Base-by-base conservation (phyloP, 257 asterid genomes). In the Schizonepeta tenuifolia region DNA sequence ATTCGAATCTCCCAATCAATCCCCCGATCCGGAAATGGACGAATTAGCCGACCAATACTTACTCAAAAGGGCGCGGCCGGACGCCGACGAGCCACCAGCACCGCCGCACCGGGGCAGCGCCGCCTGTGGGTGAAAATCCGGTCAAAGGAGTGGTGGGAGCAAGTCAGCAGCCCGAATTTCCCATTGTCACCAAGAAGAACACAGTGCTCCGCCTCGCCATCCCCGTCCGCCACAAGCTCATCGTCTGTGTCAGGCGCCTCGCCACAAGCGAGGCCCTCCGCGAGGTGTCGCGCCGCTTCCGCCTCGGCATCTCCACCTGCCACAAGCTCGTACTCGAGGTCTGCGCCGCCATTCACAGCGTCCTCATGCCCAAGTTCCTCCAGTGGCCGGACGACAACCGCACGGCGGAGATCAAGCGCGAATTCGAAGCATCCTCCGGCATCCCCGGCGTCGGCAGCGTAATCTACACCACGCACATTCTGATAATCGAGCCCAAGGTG, bases 181-280 rank as follows among this genome's bases (percentile, higher is more conserved):
- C 93, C 0, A 90, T 60, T 0, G 88, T 93, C 44, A 90, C 89
- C 0, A 93, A 89, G 33, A 89, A 90, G 13, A 83, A 93, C 77
- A 93, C 98, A n/a, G 87, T 87, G 95, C 87, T 93, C 14, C 90
- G 98, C 0, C 22, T 72, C 38, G 98, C 98, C 0, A 93, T 93
- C 17, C 98, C 98, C 12, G 96, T 93, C 17, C 89, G 86, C 3
- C 96, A 90, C 70, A 86, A 97, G 4, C 96, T 93, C 7, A 97
- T 96, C 0, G 98, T 91, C 1, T 93, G 98, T 44, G 43, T 93
- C 6, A 91, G 96, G 96, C 53, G 97, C 24, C 75, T 93, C 35
- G 96, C 96, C 69, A 93, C 98, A 7, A 97, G 98, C 0, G 97
- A n/a, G n/a, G n/a, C n/a, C n/a, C n/a, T n/a, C n/a, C n/a, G n/a